phyloP scores from a whole-genome alignment of 192 early-diverging fungal genomes.

The Thamnidium elegans region DNA sequence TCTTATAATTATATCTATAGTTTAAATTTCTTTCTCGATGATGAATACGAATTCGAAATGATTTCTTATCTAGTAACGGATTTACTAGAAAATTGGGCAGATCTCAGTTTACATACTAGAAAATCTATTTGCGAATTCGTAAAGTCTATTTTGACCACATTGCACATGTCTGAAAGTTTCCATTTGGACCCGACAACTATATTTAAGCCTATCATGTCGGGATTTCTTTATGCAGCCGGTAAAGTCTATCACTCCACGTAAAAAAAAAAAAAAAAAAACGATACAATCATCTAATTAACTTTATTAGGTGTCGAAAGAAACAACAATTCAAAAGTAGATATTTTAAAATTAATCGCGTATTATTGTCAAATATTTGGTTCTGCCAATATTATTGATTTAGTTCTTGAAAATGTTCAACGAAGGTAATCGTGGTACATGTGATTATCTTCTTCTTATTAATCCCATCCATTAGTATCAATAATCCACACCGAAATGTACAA shows the following conservation, averaged over 20 bases:
- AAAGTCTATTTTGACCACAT: neutral
- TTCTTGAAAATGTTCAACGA: neutral
- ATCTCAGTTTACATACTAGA: neutral
- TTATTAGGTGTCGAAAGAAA: constrained; percentile 22
- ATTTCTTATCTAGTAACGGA: neutral
- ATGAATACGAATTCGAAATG: neutral
- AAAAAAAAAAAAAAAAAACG: neutral
- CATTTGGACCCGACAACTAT: neutral
- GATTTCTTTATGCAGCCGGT: neutral
- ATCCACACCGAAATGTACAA: constrained; percentile 34
- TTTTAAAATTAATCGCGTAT: constrained; percentile 20
- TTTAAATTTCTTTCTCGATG: neutral
- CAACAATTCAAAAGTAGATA: constrained; percentile 1
- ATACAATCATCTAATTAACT: neutral
- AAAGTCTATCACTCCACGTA: neutral
- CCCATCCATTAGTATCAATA: constrained; percentile 15
- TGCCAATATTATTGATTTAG: constrained; percentile 7
- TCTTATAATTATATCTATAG: neutral
- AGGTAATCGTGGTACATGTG: neutral
- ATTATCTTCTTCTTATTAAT: no score
- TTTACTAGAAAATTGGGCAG: constrained; percentile 9
- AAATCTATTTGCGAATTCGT: constrained; percentile 6
- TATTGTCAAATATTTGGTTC: constrained; percentile 35
- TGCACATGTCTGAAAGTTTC: neutral
- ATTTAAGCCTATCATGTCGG: neutral